A percentile compares a stretch with the other conserved stretches of the same genome.
Conservation (phyloP, 352 stramenopile species). For the Phytophthora syringae region DNA sequence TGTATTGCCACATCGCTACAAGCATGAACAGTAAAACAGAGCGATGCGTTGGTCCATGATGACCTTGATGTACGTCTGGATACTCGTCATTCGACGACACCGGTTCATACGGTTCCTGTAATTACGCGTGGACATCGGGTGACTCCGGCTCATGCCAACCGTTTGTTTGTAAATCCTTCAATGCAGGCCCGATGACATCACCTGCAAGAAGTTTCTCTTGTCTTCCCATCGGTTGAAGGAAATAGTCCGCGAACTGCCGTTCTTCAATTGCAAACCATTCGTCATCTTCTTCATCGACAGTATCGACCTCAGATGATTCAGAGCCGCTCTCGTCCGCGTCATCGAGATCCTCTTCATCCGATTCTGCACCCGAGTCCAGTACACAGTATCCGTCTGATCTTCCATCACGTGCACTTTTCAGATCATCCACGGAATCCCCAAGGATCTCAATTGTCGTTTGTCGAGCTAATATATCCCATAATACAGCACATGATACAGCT, state of each 20-base stretch:
- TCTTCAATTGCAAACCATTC: conserved; percentile 6
- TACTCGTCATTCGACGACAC: neutral
- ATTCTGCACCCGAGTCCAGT: no score
- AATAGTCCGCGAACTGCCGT: conserved; percentile 4
- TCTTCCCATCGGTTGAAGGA: neutral
- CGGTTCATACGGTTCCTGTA: neutral
- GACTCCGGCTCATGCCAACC: neutral
- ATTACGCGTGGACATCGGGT: neutral
- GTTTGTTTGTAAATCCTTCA: neutral
- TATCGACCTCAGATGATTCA: conserved; percentile 3
- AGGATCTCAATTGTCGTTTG: neutral
- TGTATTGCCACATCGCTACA: conserved; percentile 17
- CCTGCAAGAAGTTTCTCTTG: conserved; percentile 3
- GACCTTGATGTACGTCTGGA: neutral
- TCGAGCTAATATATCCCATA: neutral
- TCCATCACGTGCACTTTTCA: neutral
- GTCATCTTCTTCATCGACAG: conserved; percentile 5
- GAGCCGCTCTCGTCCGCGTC: conserved; percentile 2
- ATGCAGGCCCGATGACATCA: neutral
- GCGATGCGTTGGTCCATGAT: neutral
- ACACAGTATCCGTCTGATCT: no score
- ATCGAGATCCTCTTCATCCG: no score
- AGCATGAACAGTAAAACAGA: conserved; percentile 18
- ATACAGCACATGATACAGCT: neutral
- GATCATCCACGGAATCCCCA: neutral